Conservation (phyloP, 805 yeast species). For the Kurtzmaniella cleridarum region DNA sequence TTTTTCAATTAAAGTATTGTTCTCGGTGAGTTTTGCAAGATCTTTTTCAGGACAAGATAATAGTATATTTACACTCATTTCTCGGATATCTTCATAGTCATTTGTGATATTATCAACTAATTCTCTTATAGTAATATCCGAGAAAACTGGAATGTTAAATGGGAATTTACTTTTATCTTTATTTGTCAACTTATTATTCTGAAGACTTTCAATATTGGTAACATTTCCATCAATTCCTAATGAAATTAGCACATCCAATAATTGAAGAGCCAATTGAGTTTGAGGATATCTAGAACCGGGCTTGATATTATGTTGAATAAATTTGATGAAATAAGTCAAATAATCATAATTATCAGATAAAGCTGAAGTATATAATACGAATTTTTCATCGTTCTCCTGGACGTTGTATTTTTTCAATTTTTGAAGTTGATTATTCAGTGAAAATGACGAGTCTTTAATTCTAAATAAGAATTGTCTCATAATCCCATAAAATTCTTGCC, state of each 20-base stretch:
- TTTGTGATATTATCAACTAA: conserved; percentile 60
- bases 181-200: background rate
- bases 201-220: background rate
- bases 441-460: conserved; percentile 63
- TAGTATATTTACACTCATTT: conserved; percentile 41
- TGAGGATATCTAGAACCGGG: conserved; percentile 47
- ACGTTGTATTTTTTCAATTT: conserved; percentile 28
- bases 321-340: conserved; percentile 45
- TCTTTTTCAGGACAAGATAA: conserved; percentile 36
- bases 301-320: conserved; percentile 48
- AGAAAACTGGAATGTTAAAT: conserved; percentile 1
- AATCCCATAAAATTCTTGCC: conserved; percentile 61
- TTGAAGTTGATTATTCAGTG: conserved; percentile 44
- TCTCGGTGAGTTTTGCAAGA: background rate
- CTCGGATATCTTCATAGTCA: conserved; percentile 75
- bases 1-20: conserved; percentile 9
- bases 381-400: conserved; percentile 6
- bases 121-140: conserved; percentile 28
- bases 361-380: background rate
- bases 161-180: background rate
- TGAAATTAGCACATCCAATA: conserved; percentile 10
- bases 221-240: conserved; percentile 4
- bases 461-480: conserved; percentile 60
- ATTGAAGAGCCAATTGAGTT: conserved; percentile 12
- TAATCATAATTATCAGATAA: conserved; percentile 18